phyloP scores from a whole-genome alignment of 805 yeast genomes.

The Suhomyces emberorum region DNA sequence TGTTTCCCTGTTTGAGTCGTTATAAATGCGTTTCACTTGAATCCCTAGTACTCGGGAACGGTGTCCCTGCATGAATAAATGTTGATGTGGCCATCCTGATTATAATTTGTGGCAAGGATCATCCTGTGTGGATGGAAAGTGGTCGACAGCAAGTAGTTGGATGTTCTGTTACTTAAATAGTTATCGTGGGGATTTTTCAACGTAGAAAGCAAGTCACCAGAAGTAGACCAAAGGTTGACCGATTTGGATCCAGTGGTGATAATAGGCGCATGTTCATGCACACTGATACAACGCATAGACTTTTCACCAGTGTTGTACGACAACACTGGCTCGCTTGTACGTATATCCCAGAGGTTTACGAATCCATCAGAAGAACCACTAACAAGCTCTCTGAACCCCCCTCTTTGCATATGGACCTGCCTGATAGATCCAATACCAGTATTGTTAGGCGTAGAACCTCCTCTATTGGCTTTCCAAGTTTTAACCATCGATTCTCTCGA shows the following conservation, averaged over 20 bases:
- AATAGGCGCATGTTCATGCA: slow-evolving; percentile 96
- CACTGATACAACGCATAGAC: slow-evolving; percentile 63
- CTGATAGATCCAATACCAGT: slow-evolving; percentile 53
- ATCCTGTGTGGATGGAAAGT: slow-evolving; percentile 91
- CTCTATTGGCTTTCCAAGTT: slow-evolving; percentile 55
- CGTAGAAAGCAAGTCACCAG: slow-evolving; percentile 68
- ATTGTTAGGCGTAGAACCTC: slow-evolving; percentile 25
- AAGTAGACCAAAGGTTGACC: slow-evolving; percentile 79
- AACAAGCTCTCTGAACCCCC: slow-evolving; percentile 86
- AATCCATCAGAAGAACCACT: slow-evolving; percentile 81
- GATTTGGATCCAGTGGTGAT: slow-evolving; percentile 83
- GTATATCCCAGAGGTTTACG: slow-evolving; percentile 87
- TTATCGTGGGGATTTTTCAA: slow-evolving; percentile 50
- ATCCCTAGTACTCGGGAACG: slow-evolving; percentile 28
- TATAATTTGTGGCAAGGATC: slow-evolving; percentile 84
- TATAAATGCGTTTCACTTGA: too few relatives aligned
- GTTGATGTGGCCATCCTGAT: slow-evolving; percentile 70
- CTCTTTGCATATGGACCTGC: slow-evolving; percentile 92
- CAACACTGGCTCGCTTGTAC: slow-evolving; percentile 67
- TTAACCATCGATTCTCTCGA: slow-evolving; percentile 82
- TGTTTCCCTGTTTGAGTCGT: neutral
- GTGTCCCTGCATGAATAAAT: slow-evolving; percentile 48
- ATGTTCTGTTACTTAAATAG: slow-evolving; percentile 44
- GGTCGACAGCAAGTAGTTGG: slow-evolving; percentile 59
- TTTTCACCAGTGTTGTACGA: slow-evolving; percentile 51